These are phyloP conservation scores for Eutypa lata DNA, from an alignment of 2,329 filamentous ascomycete genomes.

Conservation along the genomic window DNA sequence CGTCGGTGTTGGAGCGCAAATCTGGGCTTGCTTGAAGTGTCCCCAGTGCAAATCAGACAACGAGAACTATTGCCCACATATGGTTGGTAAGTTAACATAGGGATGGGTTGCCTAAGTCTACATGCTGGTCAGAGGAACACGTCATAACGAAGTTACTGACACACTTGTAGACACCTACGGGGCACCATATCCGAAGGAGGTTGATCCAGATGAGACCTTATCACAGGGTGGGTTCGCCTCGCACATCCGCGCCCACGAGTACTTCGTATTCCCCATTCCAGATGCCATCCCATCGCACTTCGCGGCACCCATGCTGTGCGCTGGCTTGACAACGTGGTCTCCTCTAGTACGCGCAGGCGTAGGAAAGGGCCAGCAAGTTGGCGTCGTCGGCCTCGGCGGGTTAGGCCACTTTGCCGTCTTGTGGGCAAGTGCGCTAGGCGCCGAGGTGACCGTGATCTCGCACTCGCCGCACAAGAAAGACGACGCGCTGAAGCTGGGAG, in stretches of 20 bases:
- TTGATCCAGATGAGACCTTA: slow-evolving; percentile 50
- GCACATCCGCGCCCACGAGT: slow-evolving; percentile 48
- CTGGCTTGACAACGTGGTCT: slow-evolving; percentile 70
- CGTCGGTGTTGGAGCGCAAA: slow-evolving; percentile 62
- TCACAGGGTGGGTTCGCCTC: slow-evolving; percentile 63
- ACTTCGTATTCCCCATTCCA: slow-evolving; percentile 60
- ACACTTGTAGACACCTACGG: slow-evolving; percentile 52
- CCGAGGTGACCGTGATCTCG: slow-evolving; percentile 63
- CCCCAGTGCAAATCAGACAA: slow-evolving; percentile 44
- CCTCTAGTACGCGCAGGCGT: slow-evolving; percentile 65
- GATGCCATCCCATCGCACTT: slow-evolving; percentile 46
- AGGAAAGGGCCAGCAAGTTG: slow-evolving; percentile 69
- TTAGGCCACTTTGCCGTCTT: slow-evolving; percentile 71
- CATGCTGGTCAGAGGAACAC: no score
- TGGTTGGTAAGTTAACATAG: slow-evolving; percentile 32
- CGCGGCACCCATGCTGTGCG: slow-evolving; percentile 71
- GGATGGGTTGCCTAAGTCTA: no score
- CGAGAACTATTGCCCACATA: slow-evolving; percentile 47
- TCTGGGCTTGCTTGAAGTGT: slow-evolving; percentile 53
- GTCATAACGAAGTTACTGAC: no score
- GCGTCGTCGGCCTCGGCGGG: slow-evolving; percentile 70
- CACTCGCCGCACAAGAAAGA: slow-evolving; percentile 55
- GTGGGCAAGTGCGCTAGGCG: slow-evolving; percentile 67
- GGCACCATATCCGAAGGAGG: slow-evolving; percentile 54
- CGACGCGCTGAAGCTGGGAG: slow-evolving; percentile 61